Base-by-base conservation (phyloP, 2,329 filamentous ascomycete genomes). In the Cylindrodendrum hubeiense region DNA sequence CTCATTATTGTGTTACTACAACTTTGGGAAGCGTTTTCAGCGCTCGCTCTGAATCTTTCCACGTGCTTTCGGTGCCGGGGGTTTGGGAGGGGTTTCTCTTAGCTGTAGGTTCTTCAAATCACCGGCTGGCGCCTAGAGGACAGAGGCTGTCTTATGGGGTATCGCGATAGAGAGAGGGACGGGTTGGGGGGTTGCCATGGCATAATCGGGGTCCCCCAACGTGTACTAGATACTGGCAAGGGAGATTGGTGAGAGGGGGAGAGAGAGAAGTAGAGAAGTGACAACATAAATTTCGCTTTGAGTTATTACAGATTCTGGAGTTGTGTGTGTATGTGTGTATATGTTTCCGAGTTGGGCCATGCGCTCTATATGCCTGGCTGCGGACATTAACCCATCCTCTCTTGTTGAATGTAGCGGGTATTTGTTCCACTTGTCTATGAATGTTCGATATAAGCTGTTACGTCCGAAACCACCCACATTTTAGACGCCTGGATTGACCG, bases 191-290 rank as follows among this genome's bases (percentile, higher is more conserved):
- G 33, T 59, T 59, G 57, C 56, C 63, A 54, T 61, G 60, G 47
- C 37, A 39, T 66, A 61, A 67, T 66, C 33, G 51, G 62, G 54
- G 53, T 54, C 60, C 64, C 57, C 64, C 56, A 61, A 54, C 57
- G 67, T 76, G 74, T 76, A 76, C 63, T 70, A 74, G 71, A 73
- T 75, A 68, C 56, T 66, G 62, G 41, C 49, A 52, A 47, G 46
- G 37, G 65, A 57, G 62, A 44, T 53, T 60, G 37, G 39, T 24
- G 60, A 34, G 52, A 37, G 43, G 4, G 19, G n/a, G 33, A 9
- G 19, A 30, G 54, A 26, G 21, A 39, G 54, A 39, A 41, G 52
- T 26, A 60, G 52, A 59, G 47, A 67, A 67, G 57, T 69, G 28
- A 60, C 56, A 54, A 60, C 33, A 68, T 67, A 53, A 33, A 59